Percentiles rank a stretch among this genome's conserved stretches.
These are phyloP conservation scores for Xerocomellus intermedius DNA, from an alignment of 768 basidiomycete species.

Conservation along the genomic window DNA sequence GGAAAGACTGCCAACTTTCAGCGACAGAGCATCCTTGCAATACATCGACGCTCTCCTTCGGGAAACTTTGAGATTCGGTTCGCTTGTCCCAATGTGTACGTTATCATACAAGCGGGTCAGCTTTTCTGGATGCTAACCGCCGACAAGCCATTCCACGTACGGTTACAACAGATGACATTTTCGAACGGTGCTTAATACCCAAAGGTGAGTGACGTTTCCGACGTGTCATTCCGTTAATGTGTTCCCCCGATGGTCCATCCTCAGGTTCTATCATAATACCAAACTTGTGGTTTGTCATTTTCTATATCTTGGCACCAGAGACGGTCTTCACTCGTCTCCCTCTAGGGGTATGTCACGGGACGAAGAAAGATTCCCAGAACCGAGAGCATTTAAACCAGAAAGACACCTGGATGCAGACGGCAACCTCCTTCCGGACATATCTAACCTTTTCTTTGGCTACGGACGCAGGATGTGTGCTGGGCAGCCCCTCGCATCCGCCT, in stretches of 20 bases:
- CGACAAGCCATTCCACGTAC: slow-evolving; percentile 28
- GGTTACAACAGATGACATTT: slow-evolving; percentile 39
- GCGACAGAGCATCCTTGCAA: slow-evolving; percentile 17
- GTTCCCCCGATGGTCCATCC: background rate
- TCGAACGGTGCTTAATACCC: slow-evolving; percentile 49
- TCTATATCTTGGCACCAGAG: background rate
- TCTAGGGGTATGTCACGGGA: slow-evolving; percentile 25
- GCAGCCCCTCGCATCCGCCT: slow-evolving; percentile 16
- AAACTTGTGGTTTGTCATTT: slow-evolving; percentile 18
- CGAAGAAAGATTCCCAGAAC: slow-evolving; percentile 26
- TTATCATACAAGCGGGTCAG: background rate
- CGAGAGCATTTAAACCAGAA: slow-evolving; percentile 36
- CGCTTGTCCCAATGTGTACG: slow-evolving; percentile 22
- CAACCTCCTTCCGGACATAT: slow-evolving; percentile 17
- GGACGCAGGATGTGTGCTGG: slow-evolving; percentile 30
- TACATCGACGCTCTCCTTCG: slow-evolving; percentile 24
- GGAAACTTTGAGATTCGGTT: slow-evolving; percentile 24
- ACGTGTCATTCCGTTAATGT: background rate
- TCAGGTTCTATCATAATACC: slow-evolving; percentile 23
- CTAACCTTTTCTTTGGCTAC: slow-evolving; percentile 33
- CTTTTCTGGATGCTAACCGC: background rate
- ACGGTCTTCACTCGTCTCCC: background rate
- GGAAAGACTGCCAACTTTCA: slow-evolving; percentile 14
- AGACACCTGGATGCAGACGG: slow-evolving; percentile 27
- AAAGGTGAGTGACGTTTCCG: slow-evolving; percentile 33